phyloP scores from a whole-genome alignment of 805 yeast species.

The Ogataea pignaliae region DNA sequence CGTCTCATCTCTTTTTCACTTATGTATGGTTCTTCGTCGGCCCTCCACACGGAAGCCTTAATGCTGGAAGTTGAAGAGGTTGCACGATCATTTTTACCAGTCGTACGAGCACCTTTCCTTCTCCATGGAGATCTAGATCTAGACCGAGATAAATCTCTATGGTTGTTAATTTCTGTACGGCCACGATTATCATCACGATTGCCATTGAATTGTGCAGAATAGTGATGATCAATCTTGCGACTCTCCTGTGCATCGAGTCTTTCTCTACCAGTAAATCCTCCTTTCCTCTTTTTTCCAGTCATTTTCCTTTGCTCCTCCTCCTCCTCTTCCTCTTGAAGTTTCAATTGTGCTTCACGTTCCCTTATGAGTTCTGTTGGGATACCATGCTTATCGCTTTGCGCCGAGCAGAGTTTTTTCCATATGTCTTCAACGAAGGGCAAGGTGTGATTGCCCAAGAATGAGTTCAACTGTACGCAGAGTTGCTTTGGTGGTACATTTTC shows the following conservation, averaged over 20 bases:
- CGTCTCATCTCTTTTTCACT: no score
- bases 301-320: background rate
- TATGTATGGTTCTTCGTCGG: no score
- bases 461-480: constrained; percentile 39
- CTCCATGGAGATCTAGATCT: no score
- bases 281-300: background rate
- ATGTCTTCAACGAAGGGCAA: constrained; percentile 35
- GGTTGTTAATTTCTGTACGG: no score
- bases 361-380: constrained; percentile 34
- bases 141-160: no score
- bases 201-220: no score
- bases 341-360: constrained; percentile 3
- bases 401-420: constrained; percentile 42
- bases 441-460: constrained; percentile 41
- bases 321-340: background rate
- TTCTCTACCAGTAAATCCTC: background rate
- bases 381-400: constrained; percentile 42
- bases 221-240: no score
- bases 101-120: no score
- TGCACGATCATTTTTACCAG: background rate
- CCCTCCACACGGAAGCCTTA: background rate
- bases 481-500: constrained; percentile 36
- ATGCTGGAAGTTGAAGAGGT: background rate
- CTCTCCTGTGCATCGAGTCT: no score
- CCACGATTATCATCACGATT: no score